A percentile compares a stretch with the other conserved stretches of the same genome.
Conservation (phyloP, 305 asterid genomes). For the Euphrasia arctica region DNA sequence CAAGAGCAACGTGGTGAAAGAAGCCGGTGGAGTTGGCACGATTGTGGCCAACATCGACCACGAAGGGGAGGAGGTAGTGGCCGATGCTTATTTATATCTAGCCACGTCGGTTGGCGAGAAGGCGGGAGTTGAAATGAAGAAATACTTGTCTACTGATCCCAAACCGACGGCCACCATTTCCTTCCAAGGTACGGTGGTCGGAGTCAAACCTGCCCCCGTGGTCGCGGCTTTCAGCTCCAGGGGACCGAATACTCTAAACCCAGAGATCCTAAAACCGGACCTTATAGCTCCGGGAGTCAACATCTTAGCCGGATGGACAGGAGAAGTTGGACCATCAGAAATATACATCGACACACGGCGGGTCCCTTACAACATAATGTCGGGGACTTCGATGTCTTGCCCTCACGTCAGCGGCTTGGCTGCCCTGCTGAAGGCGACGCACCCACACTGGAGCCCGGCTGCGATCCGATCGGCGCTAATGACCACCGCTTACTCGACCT, state of each 20-base stretch:
- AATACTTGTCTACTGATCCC: slow-evolving; percentile 37
- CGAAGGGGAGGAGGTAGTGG: slow-evolving; percentile 41
- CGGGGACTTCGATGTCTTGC: too few relatives aligned
- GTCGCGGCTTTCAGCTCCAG: slow-evolving; percentile 78
- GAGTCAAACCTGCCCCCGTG: slow-evolving; percentile 70
- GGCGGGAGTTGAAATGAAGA: slow-evolving; percentile 45
- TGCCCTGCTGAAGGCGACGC: too few relatives aligned
- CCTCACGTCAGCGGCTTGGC: too few relatives aligned
- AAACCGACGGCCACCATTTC: slow-evolving; percentile 49
- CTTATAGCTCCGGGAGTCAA: slow-evolving; percentile 72
- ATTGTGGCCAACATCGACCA: slow-evolving; percentile 45
- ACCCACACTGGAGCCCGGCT: too few relatives aligned
- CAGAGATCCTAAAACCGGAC: slow-evolving; percentile 67
- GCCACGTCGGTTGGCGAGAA: slow-evolving; percentile 53
- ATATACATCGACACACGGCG: slow-evolving; percentile 48
- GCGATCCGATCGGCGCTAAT: slow-evolving; percentile 57
- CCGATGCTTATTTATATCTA: slow-evolving; percentile 67
- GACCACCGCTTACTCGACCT: slow-evolving; percentile 62
- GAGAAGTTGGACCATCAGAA: slow-evolving; percentile 61
- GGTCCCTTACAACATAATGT: slow-evolving; percentile 34
- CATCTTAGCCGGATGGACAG: slow-evolving; percentile 69
- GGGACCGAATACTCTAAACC: slow-evolving; percentile 67
- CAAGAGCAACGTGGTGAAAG: slow-evolving; percentile 52
- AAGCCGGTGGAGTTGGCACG: slow-evolving; percentile 71
- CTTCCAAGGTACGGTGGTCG: slow-evolving; percentile 48